phyloP scores from a whole-genome alignment of 768 basidiomycete genomes.

The Suillus ampliporus region DNA sequence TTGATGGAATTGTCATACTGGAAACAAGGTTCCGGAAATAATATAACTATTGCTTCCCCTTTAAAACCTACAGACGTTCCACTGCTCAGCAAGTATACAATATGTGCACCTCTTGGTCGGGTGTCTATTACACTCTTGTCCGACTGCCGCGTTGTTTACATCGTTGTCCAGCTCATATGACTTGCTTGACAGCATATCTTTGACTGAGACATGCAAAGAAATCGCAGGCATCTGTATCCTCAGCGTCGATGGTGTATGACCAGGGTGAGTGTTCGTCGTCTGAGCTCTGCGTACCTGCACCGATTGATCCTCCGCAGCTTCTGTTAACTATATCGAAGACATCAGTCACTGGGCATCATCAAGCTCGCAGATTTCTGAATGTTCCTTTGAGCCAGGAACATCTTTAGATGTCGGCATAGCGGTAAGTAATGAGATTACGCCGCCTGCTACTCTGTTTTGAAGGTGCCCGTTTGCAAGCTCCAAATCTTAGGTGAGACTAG shows the following conservation, averaged over 20 bases:
- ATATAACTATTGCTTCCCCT: background rate
- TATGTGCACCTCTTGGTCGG: background rate
- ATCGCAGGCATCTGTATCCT: background rate
- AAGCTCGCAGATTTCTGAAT: background rate
- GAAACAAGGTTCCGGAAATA: too few relatives aligned
- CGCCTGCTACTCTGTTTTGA: background rate
- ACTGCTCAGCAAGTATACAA: background rate
- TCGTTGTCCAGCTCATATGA: background rate
- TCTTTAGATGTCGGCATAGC: background rate
- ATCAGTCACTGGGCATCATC: background rate
- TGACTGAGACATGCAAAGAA: background rate
- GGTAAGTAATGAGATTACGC: background rate
- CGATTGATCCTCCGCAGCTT: background rate
- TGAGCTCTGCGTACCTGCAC: background rate
- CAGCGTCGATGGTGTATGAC: background rate
- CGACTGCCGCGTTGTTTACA: background rate
- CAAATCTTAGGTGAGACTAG: slow-evolving; percentile 47
- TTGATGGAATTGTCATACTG: too few relatives aligned
- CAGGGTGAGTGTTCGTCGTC: background rate
- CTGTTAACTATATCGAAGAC: background rate
- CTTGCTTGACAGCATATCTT: background rate
- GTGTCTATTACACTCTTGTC: background rate
- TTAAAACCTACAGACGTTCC: background rate
- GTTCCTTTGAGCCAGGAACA: background rate
- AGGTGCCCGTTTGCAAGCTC: slow-evolving; percentile 12